Base-by-base conservation (phyloP, 2,329 filamentous ascomycete species). In the Kalaharituber pfeilii region DNA sequence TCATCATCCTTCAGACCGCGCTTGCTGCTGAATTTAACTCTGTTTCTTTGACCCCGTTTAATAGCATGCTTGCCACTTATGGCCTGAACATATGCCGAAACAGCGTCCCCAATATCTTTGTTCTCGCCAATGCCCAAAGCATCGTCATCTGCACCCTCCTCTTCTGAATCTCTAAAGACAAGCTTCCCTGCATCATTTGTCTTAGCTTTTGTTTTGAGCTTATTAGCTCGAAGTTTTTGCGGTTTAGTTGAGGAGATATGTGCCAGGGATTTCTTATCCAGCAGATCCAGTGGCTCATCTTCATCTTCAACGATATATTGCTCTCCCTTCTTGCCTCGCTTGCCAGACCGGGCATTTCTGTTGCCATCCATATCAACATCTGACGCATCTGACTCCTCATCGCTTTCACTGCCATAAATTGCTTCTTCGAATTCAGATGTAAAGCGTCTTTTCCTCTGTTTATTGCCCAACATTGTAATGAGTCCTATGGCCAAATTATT, bases 371-470 rank as follows among this genome's bases (percentile, higher is more conserved):
- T 78, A 28, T 80, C 78, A 3, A 77, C 80, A 42, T 71, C 71
- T 1, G 42, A 47, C 8, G 68, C 68, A 51, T 73, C 72, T 11
- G 73, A 74, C 47, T 79, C 67, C 50, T 74, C 81, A 15, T 63
- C 59, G 26, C 59, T 61, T 20, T 62, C 60, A 61, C 79, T 85
- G 66, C 86, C 88, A 66, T 95, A 94, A 29, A 98, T 78, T n/a
- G 89, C 88, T 68, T 94, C 84, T 67, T 96, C 89, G 68, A 91
- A 95, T 65, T 93, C 89, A 69, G 84, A 93, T 69, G 88, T 86
- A 66, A 93, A 94, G 56, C 80, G 79, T 64, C 77, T 71, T 66
- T 76, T 75, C 54, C 70, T 68, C 62, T 71, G 70, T 62, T 54
- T 22, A 9, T 53, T 51, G n/a, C n/a, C n/a, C n/a, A n/a, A n/a